These are phyloP conservation scores for Crithidia mellificae DNA, from an alignment of 208 protist species.

Conservation along the genomic window DNA sequence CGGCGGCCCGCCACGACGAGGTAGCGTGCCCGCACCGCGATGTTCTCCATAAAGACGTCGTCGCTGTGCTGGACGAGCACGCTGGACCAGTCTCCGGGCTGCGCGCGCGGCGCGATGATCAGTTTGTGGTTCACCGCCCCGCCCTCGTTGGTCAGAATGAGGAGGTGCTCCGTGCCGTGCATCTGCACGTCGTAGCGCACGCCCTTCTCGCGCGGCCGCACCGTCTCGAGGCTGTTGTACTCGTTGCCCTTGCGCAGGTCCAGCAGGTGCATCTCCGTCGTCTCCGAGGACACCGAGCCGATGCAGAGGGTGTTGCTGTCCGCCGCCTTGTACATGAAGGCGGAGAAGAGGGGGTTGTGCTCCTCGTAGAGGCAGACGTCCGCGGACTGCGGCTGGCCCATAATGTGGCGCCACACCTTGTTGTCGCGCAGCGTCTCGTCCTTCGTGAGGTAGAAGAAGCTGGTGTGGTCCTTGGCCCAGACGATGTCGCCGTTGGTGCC, in stretches of 20 bases:
- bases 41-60: constrained; percentile 51
- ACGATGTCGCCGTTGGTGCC: constrained; percentile 77
- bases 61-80: constrained; percentile 64
- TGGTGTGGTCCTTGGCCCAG: constrained; percentile 61
- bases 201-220: constrained; percentile 77
- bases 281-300: constrained; percentile 70
- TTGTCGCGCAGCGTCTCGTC: constrained; percentile 76
- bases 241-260: constrained; percentile 69
- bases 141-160: constrained; percentile 83
- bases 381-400: constrained; percentile 64
- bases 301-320: constrained; percentile 73
- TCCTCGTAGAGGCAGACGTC: constrained; percentile 86
- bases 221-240: constrained; percentile 57
- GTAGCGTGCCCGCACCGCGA: constrained; percentile 59
- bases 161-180: constrained; percentile 67
- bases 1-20: constrained; percentile 70
- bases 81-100: constrained; percentile 43
- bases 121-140: constrained; percentile 82
- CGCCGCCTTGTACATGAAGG: constrained; percentile 51
- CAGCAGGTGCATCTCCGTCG: constrained; percentile 75
- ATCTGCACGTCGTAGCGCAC: constrained; percentile 78
- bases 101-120: constrained; percentile 48
- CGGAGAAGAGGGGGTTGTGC: constrained; percentile 73
- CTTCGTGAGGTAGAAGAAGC: constrained; percentile 87
- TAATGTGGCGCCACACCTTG: constrained; percentile 87